Conservation (phyloP, 345 rosid species). For the Isatis tinctoria region DNA sequence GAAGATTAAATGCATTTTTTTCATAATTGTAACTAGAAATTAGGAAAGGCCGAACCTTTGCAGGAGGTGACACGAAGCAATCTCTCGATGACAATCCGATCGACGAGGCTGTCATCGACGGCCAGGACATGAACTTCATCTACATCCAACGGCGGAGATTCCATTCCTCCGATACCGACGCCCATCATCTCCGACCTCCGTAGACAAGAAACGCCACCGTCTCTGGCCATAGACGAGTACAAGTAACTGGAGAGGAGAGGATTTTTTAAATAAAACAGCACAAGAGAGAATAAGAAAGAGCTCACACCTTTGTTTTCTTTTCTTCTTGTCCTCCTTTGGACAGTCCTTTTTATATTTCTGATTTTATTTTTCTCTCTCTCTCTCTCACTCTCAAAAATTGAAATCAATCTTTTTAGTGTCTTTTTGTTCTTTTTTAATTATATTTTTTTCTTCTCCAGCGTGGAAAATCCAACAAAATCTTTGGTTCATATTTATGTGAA, state of each 20-base stretch:
- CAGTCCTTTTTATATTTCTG: slow-evolving; percentile 32
- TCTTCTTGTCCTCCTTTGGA: not conserved
- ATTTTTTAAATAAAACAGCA: not conserved
- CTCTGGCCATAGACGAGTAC: slow-evolving; percentile 40
- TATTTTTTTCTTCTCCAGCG: not conserved
- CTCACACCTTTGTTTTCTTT: slow-evolving; percentile 15
- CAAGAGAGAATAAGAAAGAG: not conserved
- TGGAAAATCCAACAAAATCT: slow-evolving; percentile 47
- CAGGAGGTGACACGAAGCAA: slow-evolving; percentile 73
- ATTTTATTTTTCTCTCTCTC: not conserved
- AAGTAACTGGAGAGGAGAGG: not conserved
- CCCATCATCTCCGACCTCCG: slow-evolving; percentile 44
- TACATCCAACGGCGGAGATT: slow-evolving; percentile 39
- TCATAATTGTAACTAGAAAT: not conserved
- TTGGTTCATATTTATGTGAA: slow-evolving; percentile 22
- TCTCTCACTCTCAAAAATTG: slow-evolving; percentile 24
- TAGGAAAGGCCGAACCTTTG: slow-evolving; percentile 48
- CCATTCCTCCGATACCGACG: slow-evolving; percentile 3
- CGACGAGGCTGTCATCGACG: slow-evolving; percentile 85
- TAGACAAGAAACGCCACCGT: slow-evolving; percentile 45
- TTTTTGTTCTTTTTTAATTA: not conserved
- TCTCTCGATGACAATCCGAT: slow-evolving; percentile 82
- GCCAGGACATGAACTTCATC: slow-evolving; percentile 84
- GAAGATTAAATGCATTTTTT: not conserved
- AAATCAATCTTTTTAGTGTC: not conserved